phyloP scores from a whole-genome alignment of 352 stramenopile genomes.

The Phytophthora tubulina region DNA sequence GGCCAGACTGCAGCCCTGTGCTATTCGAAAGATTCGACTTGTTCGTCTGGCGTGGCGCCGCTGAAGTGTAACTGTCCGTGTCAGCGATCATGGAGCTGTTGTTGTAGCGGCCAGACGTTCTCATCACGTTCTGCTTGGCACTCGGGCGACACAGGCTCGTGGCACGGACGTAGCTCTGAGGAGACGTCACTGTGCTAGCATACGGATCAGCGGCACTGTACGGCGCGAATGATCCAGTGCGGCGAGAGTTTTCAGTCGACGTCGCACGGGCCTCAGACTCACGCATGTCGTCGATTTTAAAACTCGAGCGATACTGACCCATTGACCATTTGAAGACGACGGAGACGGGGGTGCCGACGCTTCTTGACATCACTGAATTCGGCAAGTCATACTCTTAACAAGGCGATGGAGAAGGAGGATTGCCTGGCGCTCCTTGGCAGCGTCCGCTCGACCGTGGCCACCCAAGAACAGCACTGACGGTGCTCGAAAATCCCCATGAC shows the following conservation, averaged over 20 bases:
- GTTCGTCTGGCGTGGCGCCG: conserved; percentile 39
- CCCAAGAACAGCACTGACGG: no score
- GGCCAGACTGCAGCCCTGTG: conserved; percentile 31
- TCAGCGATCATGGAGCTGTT: conserved; percentile 36
- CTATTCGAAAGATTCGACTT: conserved; percentile 43
- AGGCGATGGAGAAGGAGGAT: no score
- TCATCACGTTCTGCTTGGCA: conserved; percentile 44
- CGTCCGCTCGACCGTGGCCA: no score
- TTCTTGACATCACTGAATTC: no score
- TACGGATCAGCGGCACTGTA: conserved; percentile 51
- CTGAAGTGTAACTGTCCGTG: conserved; percentile 45
- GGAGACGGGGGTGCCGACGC: no score
- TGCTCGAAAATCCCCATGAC: no score
- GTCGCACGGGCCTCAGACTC: conserved; percentile 60
- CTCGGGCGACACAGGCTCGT: conserved; percentile 65
- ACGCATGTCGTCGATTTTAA: conserved; percentile 87
- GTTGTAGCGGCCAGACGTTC: conserved; percentile 27
- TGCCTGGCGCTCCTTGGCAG: no score
- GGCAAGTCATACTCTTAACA: no score
- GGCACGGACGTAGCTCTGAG: conserved; percentile 76
- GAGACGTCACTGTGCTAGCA: conserved; percentile 64
- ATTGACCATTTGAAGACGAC: no score
- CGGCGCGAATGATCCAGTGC: conserved; percentile 27
- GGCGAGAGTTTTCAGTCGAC: conserved; percentile 25
- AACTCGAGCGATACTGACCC: conserved; percentile 62